Evolutionary conservation across 441 rosid species (phyloP).

Genomic region (Macaranga tanarius): DNA sequence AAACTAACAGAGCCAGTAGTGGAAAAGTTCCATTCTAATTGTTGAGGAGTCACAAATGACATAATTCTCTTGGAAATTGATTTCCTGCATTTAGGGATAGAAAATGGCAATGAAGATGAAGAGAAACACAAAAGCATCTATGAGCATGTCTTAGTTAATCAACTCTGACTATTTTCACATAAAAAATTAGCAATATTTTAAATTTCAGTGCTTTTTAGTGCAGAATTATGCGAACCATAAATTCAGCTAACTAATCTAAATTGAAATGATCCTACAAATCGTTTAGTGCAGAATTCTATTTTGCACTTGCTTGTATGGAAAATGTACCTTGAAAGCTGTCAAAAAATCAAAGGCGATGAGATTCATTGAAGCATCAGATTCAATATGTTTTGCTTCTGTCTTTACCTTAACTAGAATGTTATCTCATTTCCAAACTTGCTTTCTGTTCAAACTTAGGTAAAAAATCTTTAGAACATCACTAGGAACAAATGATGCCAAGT

Average conservation of each 20-base stretch:
- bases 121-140: no score
- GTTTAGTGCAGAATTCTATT: neutral
- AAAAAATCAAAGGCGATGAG: constrained; percentile 19
- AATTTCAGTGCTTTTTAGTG: no score
- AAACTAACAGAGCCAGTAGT: constrained; percentile 78
- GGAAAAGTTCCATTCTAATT: constrained; percentile 63
- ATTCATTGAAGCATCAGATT: constrained; percentile 32
- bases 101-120: constrained; percentile 42
- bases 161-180: no score
- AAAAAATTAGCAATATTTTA: no score
- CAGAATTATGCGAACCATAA: no score
- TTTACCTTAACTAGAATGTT: constrained; percentile 28
- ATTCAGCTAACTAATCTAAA: no score
- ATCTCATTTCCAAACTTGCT: constrained; percentile 19
- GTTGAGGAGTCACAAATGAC: constrained; percentile 79
- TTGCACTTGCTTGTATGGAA: neutral
- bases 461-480: no score
- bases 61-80: constrained; percentile 56
- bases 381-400: constrained; percentile 27
- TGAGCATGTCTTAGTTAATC: no score
- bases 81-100: constrained; percentile 53
- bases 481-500: no score
- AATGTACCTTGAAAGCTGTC: constrained; percentile 22
- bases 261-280: no score
- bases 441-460: no score